These are phyloP conservation scores for Somion occarium DNA, from an alignment of 1,284 basidiomycete species.

Conservation along the genomic window DNA sequence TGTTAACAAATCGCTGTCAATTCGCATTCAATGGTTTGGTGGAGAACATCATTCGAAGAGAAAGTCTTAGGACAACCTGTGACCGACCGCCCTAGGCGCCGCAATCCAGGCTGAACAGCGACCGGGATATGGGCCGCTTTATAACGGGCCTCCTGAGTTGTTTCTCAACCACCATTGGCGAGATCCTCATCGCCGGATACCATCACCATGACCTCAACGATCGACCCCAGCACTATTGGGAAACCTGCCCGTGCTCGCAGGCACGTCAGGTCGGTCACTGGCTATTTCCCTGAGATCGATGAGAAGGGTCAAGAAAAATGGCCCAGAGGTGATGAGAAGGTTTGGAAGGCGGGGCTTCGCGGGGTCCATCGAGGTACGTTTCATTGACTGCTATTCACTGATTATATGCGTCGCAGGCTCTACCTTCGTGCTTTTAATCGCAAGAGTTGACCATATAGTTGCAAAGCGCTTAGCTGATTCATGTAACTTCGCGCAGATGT, in stretches of 20 bases:
- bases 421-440: not conserved
- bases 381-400: not conserved
- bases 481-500: conserved; percentile 39
- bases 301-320: conserved; percentile 75
- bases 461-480: not conserved
- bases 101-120: not conserved
- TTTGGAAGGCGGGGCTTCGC: conserved; percentile 71
- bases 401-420: not conserved
- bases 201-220: conserved; percentile 39
- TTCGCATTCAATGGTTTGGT: not conserved
- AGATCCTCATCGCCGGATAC: no score
- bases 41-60: not conserved
- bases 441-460: not conserved
- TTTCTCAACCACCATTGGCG: not conserved
- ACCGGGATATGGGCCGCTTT: not conserved
- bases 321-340: conserved; percentile 78
- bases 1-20: not conserved
- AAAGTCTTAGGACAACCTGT: not conserved
- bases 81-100: not conserved
- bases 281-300: conserved; percentile 72
- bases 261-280: conserved; percentile 74
- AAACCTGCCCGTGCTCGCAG: conserved; percentile 50
- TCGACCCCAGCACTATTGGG: conserved; percentile 65
- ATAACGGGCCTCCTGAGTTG: no score
- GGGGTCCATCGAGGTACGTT: conserved; percentile 51